phyloP scores from a whole-genome alignment of 768 basidiomycete genomes.

The Rhodosporidiobolus sp. region DNA sequence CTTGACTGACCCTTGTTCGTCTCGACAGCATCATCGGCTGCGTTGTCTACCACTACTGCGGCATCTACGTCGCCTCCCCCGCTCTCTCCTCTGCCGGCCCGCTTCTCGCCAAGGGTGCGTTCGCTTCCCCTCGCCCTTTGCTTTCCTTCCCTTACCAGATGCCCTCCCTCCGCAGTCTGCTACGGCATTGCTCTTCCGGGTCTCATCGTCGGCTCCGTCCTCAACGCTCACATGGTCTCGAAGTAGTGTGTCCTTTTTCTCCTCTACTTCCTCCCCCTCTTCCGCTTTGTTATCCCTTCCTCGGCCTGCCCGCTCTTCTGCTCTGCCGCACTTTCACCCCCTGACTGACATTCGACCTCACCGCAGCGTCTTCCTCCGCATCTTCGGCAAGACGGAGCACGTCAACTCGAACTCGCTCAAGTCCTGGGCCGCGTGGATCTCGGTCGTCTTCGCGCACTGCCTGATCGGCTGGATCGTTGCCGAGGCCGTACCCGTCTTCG shows the following conservation, averaged over 20 bases:
- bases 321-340: no score
- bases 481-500: slow-evolving; percentile 20
- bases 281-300: no score
- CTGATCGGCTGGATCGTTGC: slow-evolving; percentile 33
- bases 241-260: slow-evolving; percentile 31
- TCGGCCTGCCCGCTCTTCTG: no score
- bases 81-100: slow-evolving; percentile 42
- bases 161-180: no score
- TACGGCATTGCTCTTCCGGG: slow-evolving; percentile 42
- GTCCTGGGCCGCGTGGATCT: slow-evolving; percentile 39
- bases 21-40: not conserved
- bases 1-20: no score
- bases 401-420: slow-evolving; percentile 31
- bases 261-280: no score
- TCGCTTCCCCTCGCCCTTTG: no score
- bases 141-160: no score
- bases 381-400: slow-evolving; percentile 40
- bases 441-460: slow-evolving; percentile 21
- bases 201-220: slow-evolving; percentile 12
- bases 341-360: no score
- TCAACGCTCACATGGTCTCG: slow-evolving; percentile 16
- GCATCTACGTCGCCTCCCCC: slow-evolving; percentile 43
- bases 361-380: slow-evolving; percentile 40
- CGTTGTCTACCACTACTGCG: slow-evolving; percentile 19
- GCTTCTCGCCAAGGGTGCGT: not conserved